A percentile compares a stretch with the other conserved stretches of the same genome.
Evolutionary conservation across 768 basidiomycete genomes (phyloP).

Genomic region (Chalciporus pseudorubinellus): DNA sequence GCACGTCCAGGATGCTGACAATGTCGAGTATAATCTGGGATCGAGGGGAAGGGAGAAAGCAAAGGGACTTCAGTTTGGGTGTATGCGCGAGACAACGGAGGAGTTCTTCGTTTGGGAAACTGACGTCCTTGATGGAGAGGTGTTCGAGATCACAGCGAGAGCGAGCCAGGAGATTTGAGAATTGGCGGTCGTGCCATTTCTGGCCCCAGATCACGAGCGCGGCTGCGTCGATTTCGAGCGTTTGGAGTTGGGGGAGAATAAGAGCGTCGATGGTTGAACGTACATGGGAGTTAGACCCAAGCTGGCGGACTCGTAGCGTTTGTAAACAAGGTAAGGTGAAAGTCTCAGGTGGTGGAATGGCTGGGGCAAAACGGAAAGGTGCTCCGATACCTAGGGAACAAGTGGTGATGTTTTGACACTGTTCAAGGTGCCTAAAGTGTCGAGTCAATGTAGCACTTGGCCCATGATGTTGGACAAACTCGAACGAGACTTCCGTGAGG

Average conservation of each 20-base stretch:
- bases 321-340: slow-evolving; percentile 12
- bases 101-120: slow-evolving; percentile 18
- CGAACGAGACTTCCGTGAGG: slow-evolving; percentile 14
- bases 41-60: slow-evolving; percentile 17
- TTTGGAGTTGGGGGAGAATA: slow-evolving; percentile 17
- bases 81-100: slow-evolving; percentile 18
- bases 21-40: slow-evolving; percentile 14
- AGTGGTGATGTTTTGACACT: slow-evolving; percentile 20
- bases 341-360: neutral
- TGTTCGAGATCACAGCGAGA: slow-evolving; percentile 14
- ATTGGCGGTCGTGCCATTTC: slow-evolving; percentile 10
- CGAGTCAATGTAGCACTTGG: slow-evolving; percentile 2
- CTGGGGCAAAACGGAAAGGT: neutral
- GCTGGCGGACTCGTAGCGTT: slow-evolving; percentile 18
- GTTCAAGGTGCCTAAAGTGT: slow-evolving; percentile 4
- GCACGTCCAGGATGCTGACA: slow-evolving; percentile 4
- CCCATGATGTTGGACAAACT: slow-evolving; percentile 2
- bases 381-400: slow-evolving; percentile 18
- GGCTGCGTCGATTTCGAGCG: slow-evolving; percentile 18
- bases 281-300: neutral
- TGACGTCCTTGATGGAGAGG: slow-evolving; percentile 13
- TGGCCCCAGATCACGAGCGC: neutral
- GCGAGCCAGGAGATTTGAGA: slow-evolving; percentile 18
- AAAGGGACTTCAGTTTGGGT: slow-evolving; percentile 7
- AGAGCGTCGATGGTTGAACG: slow-evolving; percentile 8